phyloP scores from a whole-genome alignment of 306 rosid genomes.

The Adenanthera pavonina region DNA sequence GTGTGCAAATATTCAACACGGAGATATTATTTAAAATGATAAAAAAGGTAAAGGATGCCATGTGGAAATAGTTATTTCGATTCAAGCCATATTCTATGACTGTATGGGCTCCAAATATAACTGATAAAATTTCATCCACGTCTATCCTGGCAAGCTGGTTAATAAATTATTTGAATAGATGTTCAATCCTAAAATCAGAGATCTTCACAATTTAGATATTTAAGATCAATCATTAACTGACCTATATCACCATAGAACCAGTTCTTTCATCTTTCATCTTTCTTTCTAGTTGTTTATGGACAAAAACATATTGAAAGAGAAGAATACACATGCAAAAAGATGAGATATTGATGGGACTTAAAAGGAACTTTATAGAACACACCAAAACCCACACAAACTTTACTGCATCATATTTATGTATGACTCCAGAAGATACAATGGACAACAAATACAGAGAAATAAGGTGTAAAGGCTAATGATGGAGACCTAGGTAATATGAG shows the following conservation, averaged over 20 bases:
- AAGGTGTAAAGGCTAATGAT: too few species aligned
- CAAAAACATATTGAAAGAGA: neutral
- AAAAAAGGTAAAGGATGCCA: neutral
- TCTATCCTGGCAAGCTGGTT: neutral
- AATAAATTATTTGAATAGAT: neutral
- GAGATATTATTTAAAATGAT: neutral
- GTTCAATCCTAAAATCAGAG: neutral
- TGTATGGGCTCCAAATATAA: neutral
- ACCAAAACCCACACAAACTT: too few species aligned
- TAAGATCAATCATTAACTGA: neutral
- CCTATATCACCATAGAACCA: neutral
- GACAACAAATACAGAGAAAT: too few species aligned
- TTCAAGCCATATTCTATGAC: conserved; percentile 1
- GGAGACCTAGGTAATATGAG: too few species aligned
- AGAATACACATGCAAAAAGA: neutral
- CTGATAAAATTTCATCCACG: neutral
- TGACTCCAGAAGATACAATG: too few species aligned
- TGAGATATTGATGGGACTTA: too few species aligned
- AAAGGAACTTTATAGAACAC: too few species aligned
- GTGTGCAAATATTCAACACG: neutral
- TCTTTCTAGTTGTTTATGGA: neutral
- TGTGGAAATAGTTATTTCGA: neutral
- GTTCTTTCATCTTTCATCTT: neutral
- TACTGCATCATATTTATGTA: too few species aligned
- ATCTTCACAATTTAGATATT: neutral